Conservation (phyloP, 768 basidiomycete species). For the Rhodosporidiobolus sp. region DNA sequence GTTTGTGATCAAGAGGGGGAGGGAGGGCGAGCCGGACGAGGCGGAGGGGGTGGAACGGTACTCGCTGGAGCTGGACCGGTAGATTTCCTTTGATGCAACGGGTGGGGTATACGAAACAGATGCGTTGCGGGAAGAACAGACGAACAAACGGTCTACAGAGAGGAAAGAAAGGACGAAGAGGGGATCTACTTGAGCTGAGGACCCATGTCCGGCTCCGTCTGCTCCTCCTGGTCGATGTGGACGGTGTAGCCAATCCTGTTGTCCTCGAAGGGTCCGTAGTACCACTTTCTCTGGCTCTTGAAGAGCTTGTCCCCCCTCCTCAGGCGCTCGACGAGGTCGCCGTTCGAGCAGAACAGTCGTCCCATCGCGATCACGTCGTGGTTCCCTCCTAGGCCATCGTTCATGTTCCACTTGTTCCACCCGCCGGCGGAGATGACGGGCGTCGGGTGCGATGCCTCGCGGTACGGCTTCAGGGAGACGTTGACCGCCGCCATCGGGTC, state of each 20-base stretch:
- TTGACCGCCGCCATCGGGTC: slow-evolving; percentile 12
- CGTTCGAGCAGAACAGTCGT: slow-evolving; percentile 33
- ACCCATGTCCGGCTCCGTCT: slow-evolving; percentile 2
- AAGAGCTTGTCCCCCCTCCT: slow-evolving; percentile 7
- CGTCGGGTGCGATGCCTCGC: slow-evolving; percentile 36
- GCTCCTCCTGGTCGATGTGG: slow-evolving; percentile 14
- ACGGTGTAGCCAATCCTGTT: slow-evolving; percentile 46
- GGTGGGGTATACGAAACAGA: neutral
- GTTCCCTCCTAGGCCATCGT: slow-evolving; percentile 32
- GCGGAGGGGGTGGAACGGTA: neutral
- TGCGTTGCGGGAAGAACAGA: neutral
- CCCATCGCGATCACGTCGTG: slow-evolving; percentile 42
- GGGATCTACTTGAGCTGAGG: neutral
- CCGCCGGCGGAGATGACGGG: slow-evolving; percentile 44
- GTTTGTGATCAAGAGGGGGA: neutral
- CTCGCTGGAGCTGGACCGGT: neutral
- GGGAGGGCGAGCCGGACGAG: neutral
- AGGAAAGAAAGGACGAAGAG: neutral
- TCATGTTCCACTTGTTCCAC: slow-evolving; percentile 38
- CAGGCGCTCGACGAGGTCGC: slow-evolving; percentile 33
- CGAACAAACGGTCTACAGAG: too few relatives aligned
- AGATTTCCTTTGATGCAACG: too few relatives aligned
- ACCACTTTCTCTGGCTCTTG: slow-evolving; percentile 35
- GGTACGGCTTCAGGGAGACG: slow-evolving; percentile 42
- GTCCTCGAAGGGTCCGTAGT: slow-evolving; percentile 45